Conservation (phyloP, 257 asterid species). For the Forsythia suspensa region DNA sequence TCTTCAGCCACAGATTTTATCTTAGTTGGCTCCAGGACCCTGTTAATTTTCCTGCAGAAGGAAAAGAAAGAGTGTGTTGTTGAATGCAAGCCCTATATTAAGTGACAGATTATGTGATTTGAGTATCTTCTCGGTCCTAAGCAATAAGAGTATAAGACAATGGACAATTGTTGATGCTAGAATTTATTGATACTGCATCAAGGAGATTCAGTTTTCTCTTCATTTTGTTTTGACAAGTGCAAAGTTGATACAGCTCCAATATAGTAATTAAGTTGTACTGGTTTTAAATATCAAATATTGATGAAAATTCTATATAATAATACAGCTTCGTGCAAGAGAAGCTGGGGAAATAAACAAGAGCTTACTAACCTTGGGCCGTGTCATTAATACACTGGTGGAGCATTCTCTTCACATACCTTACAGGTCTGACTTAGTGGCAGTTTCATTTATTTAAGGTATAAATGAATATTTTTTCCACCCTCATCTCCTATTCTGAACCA, state of each 20-base stretch:
- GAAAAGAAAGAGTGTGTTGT: too few species aligned
- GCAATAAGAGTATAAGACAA: too few species aligned
- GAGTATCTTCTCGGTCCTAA: background rate
- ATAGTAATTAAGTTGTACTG: background rate
- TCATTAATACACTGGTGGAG: constrained; percentile 77
- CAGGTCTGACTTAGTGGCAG: constrained; percentile 47
- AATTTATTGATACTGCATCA: background rate
- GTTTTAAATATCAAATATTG: constrained; percentile 12
- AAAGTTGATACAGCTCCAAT: background rate
- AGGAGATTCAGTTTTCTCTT: background rate
- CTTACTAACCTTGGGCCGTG: constrained; percentile 82
- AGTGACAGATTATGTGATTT: background rate
- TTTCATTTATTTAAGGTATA: constrained; percentile 6
- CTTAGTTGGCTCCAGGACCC: background rate
- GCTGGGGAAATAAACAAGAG: constrained; percentile 95
- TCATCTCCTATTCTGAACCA: constrained; percentile 11
- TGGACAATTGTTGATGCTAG: background rate
- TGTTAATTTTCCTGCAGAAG: background rate
- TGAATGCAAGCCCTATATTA: too few species aligned
- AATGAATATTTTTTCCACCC: constrained; percentile 15
- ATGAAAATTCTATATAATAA: background rate
- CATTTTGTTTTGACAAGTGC: constrained; percentile 3
- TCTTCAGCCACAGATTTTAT: background rate
- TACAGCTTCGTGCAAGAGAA: constrained; percentile 89
- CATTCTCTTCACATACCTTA: constrained; percentile 82